phyloP scores from a whole-genome alignment of 2,329 filamentous ascomycete genomes.

The Phialocephala subalpina region DNA sequence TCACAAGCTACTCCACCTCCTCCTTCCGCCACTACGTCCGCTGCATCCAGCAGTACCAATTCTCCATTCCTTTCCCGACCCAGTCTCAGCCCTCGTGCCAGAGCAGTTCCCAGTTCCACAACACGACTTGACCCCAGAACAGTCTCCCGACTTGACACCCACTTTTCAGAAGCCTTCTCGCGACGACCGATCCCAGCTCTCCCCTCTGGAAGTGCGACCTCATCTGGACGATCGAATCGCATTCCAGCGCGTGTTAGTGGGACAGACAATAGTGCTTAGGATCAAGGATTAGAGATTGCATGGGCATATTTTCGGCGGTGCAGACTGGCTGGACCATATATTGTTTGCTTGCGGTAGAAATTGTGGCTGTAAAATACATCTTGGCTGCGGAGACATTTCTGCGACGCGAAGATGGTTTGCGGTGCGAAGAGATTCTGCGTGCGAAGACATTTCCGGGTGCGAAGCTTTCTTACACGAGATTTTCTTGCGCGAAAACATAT shows the following conservation, averaged over 20 bases:
- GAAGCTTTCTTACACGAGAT: no score
- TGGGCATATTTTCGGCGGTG: not conserved
- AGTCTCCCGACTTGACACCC: conserved; percentile 20
- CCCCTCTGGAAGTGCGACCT: conserved; percentile 1
- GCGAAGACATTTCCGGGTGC: no score
- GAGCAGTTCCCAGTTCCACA: conserved; percentile 17
- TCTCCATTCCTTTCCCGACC: conserved; percentile 22
- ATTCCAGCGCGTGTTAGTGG: conserved; percentile 2
- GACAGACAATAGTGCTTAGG: conserved; percentile 12
- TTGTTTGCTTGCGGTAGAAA: conserved; percentile 13
- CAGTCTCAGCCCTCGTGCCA: conserved; percentile 19
- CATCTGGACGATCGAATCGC: not conserved
- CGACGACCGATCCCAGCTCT: conserved; percentile 25
- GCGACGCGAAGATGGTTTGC: no score
- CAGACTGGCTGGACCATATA: conserved; percentile 30
- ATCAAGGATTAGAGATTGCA: not conserved
- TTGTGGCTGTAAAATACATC: conserved; percentile 12
- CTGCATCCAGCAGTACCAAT: conserved; percentile 15
- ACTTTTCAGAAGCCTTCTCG: conserved; percentile 26
- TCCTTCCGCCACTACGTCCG: conserved; percentile 16
- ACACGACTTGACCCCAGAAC: conserved; percentile 13
- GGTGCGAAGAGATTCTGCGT: no score
- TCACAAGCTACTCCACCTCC: conserved; percentile 23
- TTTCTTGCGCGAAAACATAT: no score
- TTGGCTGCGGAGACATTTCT: no score